Conservation (phyloP, 345 rosid genomes). For the Ceriops tagal region DNA sequence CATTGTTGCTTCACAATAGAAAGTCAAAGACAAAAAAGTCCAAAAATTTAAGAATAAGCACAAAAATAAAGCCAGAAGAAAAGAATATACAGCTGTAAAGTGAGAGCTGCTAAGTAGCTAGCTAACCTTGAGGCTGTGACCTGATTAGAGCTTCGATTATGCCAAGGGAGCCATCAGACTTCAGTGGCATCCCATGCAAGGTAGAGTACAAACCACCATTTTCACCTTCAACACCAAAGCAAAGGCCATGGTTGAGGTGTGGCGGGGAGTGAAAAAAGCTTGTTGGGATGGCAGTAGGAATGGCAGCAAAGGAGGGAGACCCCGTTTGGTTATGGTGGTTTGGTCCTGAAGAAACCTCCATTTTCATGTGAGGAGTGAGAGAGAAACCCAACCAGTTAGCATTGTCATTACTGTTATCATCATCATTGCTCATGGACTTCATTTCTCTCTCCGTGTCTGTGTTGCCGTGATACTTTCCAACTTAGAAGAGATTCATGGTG, state of each 20-base stretch:
- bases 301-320: constrained; percentile 26
- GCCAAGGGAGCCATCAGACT: constrained; percentile 93
- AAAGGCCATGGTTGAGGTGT: constrained; percentile 42
- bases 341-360: constrained; percentile 41
- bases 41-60: constrained; percentile 10
- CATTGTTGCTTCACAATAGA: constrained; percentile 38
- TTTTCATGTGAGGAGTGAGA: constrained; percentile 65
- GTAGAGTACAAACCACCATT: constrained; percentile 45
- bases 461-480: constrained; percentile 6
- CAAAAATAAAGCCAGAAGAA: constrained; percentile 24
- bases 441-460: constrained; percentile 19
- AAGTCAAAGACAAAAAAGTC: constrained; percentile 31
- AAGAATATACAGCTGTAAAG: constrained; percentile 13
- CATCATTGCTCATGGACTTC: constrained; percentile 64
- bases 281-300: constrained; percentile 35
- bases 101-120: not conserved
- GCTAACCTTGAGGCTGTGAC: constrained; percentile 65
- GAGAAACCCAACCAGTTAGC: constrained; percentile 72
- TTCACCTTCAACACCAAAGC: constrained; percentile 49
- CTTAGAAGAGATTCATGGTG: constrained; percentile 23
- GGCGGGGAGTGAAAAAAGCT: constrained; percentile 33
- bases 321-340: constrained; percentile 21
- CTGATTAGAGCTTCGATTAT: constrained; percentile 77
- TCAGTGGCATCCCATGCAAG: constrained; percentile 76
- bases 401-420: constrained; percentile 26